Conservation (phyloP, 306 rosid species). For the Prunus padus region DNA sequence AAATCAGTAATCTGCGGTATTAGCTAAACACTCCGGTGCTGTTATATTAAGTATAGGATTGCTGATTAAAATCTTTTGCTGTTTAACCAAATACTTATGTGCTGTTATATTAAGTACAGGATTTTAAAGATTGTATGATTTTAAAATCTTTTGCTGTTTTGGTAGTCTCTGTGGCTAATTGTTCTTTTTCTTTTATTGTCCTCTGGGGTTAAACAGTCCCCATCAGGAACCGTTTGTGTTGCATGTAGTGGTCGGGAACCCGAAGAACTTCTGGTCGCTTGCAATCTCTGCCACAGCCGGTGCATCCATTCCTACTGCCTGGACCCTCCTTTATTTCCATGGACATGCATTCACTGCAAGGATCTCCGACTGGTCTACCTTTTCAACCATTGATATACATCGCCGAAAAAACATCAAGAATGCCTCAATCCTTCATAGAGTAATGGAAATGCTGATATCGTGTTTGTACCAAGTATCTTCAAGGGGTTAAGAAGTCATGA, state of each 20-base stretch:
- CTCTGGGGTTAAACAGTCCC: constrained; percentile 33
- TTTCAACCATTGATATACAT: constrained; percentile 21
- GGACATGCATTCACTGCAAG: constrained; percentile 81
- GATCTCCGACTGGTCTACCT: constrained; percentile 54
- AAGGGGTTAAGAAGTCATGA: background rate
- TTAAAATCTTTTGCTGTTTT: constrained; percentile 20
- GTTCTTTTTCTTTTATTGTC: constrained; percentile 12
- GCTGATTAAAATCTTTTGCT: constrained; percentile 21
- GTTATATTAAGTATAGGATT: background rate
- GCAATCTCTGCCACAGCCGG: constrained; percentile 46
- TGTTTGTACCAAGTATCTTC: constrained; percentile 3
- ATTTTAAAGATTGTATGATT: background rate
- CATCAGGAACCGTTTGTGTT: constrained; percentile 46
- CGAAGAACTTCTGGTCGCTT: constrained; percentile 64
- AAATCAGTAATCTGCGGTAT: too few species aligned
- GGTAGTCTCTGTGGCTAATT: constrained; percentile 16
- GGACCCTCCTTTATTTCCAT: constrained; percentile 73
- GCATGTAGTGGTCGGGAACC: constrained; percentile 65
- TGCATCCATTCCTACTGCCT: constrained; percentile 65
- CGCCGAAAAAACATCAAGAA: background rate
- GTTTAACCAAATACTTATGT: background rate
- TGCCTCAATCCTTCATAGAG: background rate
- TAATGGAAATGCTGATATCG: background rate
- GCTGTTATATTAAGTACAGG: too few species aligned
- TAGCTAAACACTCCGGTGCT: too few species aligned